These are phyloP conservation scores for Colletotrichum destructivum DNA, from an alignment of 2,329 filamentous ascomycete species.

Conservation along the genomic window DNA sequence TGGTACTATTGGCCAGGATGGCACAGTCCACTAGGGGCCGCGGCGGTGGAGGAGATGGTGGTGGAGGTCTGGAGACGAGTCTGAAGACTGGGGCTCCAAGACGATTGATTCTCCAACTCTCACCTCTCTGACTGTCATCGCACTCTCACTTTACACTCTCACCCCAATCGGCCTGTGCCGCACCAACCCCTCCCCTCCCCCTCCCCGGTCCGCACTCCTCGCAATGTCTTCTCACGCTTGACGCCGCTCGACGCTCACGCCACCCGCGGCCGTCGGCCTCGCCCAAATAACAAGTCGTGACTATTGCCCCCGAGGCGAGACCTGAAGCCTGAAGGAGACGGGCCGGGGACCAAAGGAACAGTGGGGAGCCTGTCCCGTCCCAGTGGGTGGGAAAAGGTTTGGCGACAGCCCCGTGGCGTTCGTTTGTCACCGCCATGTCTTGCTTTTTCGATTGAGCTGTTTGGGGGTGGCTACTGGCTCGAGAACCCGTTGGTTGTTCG, in stretches of 20 bases:
- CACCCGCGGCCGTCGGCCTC: conserved; percentile 19
- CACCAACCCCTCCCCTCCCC: conserved; percentile 11
- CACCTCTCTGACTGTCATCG: conserved; percentile 1
- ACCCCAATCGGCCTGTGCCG: conserved; percentile 15
- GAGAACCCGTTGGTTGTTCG: conserved; percentile 2
- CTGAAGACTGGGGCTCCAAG: conserved; percentile 33
- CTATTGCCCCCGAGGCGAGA: conserved; percentile 28
- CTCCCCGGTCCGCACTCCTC: not conserved
- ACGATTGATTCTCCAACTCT: conserved; percentile 36
- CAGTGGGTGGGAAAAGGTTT: conserved; percentile 29
- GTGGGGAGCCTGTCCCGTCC: conserved; percentile 25
- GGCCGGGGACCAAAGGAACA: conserved; percentile 23
- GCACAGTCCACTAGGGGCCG: conserved; percentile 41
- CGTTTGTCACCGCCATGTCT: conserved; percentile 35
- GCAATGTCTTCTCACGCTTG: not conserved
- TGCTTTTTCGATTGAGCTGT: not conserved
- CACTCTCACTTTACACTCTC: conserved; percentile 20
- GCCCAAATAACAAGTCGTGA: conserved; percentile 23
- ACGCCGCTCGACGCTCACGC: conserved; percentile 1
- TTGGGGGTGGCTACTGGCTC: too few species aligned
- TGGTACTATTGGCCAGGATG: conserved; percentile 40
- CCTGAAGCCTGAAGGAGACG: conserved; percentile 6
- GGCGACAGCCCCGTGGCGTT: conserved; percentile 21
- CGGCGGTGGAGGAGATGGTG: conserved; percentile 16
- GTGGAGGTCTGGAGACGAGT: conserved; percentile 37